Evolutionary conservation across 2,329 filamentous ascomycete species (phyloP).

Genomic region (Cladosporium sp.): DNA sequence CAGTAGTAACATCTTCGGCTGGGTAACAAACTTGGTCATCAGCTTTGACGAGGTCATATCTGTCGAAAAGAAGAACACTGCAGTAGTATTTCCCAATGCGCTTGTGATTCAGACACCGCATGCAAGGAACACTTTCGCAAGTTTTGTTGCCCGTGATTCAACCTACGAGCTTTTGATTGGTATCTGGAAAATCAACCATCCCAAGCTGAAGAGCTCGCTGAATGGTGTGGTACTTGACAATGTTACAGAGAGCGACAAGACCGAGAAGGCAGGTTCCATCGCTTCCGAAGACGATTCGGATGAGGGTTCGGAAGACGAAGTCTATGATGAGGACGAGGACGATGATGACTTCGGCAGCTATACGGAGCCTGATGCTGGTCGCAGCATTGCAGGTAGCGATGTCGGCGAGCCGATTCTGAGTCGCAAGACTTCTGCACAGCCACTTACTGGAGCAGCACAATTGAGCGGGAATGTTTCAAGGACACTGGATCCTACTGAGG

Average conservation of each 20-base stretch:
- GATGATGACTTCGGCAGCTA: slow-evolving; percentile 60
- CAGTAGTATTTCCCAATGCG: slow-evolving; percentile 92
- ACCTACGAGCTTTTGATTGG: slow-evolving; percentile 97
- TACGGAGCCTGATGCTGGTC: slow-evolving; percentile 47
- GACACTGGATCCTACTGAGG: slow-evolving; percentile 31
- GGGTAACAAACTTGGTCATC: slow-evolving; percentile 96
- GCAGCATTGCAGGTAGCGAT: slow-evolving; percentile 54
- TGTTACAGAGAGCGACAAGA: slow-evolving; percentile 77
- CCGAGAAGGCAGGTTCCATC: slow-evolving; percentile 71
- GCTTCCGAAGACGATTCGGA: slow-evolving; percentile 45
- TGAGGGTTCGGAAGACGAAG: slow-evolving; percentile 68
- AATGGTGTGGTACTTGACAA: slow-evolving; percentile 83
- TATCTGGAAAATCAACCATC: slow-evolving; percentile 97
- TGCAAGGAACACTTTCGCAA: slow-evolving; percentile 92
- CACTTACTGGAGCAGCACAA: slow-evolving; percentile 35
- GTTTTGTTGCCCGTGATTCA: slow-evolving; percentile 87
- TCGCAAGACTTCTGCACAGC: slow-evolving; percentile 66
- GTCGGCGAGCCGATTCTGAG: slow-evolving; percentile 45
- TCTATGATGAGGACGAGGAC: slow-evolving; percentile 76
- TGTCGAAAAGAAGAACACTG: slow-evolving; percentile 94
- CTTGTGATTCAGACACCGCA: slow-evolving; percentile 95
- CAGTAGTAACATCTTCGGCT: slow-evolving; percentile 97
- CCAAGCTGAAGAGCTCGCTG: slow-evolving; percentile 81
- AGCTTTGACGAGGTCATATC: slow-evolving; percentile 97
- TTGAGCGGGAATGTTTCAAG: slow-evolving; percentile 33